phyloP scores from a whole-genome alignment of 2,329 filamentous ascomycete genomes.

The Elsinoe necatrix region DNA sequence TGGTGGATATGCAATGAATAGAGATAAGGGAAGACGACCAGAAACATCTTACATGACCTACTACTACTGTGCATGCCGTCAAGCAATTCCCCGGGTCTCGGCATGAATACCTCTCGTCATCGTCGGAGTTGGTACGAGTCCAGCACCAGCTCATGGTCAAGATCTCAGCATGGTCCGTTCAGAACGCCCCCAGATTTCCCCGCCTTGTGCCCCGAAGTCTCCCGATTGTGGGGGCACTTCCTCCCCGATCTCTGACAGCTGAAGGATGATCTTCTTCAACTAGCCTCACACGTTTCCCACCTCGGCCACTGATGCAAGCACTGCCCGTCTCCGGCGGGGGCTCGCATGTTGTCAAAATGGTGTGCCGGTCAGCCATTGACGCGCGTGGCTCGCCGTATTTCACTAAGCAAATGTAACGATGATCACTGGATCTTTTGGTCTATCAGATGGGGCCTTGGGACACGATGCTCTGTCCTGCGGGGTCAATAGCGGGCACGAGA shows the following conservation, averaged over 20 bases:
- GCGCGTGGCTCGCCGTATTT: slow-evolving; percentile 8
- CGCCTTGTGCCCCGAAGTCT: slow-evolving; percentile 1
- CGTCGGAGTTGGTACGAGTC: neutral
- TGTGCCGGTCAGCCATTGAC: slow-evolving; percentile 12
- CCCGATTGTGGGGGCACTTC: slow-evolving; percentile 2
- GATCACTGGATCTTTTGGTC: neutral
- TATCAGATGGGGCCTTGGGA: neutral
- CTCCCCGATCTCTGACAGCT: slow-evolving; percentile 8
- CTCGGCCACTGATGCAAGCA: neutral
- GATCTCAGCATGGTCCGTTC: neutral
- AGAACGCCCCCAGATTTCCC: slow-evolving; percentile 7
- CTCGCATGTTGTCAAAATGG: neutral
- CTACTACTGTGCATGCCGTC: neutral
- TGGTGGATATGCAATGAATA: neutral
- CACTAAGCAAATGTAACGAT: neutral
- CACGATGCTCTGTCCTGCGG: neutral
- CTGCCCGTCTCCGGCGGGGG: slow-evolving; percentile 9
- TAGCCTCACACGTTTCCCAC: neutral
- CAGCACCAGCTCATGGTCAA: neutral
- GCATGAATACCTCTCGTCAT: neutral
- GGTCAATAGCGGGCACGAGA: neutral
- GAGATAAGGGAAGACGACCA: neutral
- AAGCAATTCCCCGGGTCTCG: neutral
- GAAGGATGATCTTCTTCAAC: neutral
- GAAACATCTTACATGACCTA: neutral